phyloP scores from a whole-genome alignment of 1,139 yeast species.

The Kodamaea derodonti region DNA sequence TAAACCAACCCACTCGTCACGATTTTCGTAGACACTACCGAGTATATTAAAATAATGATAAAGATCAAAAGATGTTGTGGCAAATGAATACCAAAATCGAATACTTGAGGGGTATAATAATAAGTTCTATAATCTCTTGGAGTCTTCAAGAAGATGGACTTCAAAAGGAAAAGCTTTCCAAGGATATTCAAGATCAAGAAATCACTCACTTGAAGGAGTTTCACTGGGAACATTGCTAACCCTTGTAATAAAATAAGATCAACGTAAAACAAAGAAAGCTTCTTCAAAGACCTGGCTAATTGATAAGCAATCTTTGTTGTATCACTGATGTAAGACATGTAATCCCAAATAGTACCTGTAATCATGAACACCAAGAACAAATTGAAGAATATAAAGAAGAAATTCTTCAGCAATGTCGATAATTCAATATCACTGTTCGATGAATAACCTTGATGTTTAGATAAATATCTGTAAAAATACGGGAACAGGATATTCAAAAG shows the following conservation, averaged over 20 bases:
- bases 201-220: slow-evolving; percentile 67
- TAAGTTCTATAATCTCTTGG: slow-evolving; percentile 51
- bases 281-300: slow-evolving; percentile 66
- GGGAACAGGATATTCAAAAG: slow-evolving; percentile 71
- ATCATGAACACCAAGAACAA: slow-evolving; percentile 79
- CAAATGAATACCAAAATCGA: slow-evolving; percentile 60
- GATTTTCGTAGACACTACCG: slow-evolving; percentile 62
- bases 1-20: slow-evolving; percentile 63
- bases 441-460: slow-evolving; percentile 68
- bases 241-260: slow-evolving; percentile 83
- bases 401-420: slow-evolving; percentile 74
- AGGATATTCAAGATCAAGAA: slow-evolving; percentile 42
- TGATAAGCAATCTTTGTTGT: slow-evolving; percentile 75
- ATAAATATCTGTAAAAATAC: slow-evolving; percentile 66
- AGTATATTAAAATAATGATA: slow-evolving; percentile 58
- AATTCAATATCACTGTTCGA: slow-evolving; percentile 81
- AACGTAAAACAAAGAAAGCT: slow-evolving; percentile 73
- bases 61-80: slow-evolving; percentile 65
- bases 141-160: slow-evolving; percentile 44
- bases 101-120: slow-evolving; percentile 58
- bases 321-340: slow-evolving; percentile 66
- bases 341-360: slow-evolving; percentile 69
- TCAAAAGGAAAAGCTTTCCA: slow-evolving; percentile 54
- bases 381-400: slow-evolving; percentile 79
- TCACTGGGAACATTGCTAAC: slow-evolving; percentile 77